Conservation (phyloP, 352 stramenopile species). For the Phytopythium kandeliae region DNA sequence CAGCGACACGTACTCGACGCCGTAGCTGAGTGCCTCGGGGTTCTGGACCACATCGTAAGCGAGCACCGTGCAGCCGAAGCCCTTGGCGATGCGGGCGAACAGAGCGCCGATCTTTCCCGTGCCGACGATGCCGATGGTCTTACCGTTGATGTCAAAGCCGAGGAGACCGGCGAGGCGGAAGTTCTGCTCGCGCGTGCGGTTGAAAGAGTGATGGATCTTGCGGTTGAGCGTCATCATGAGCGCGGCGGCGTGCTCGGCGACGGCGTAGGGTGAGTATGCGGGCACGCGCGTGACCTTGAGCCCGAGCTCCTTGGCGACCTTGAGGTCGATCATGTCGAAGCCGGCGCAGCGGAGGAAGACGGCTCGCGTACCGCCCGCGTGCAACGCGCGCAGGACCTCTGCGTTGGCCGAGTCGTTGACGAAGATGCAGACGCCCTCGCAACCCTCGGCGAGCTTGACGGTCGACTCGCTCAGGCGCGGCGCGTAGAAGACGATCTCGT, state of each 20-base stretch:
- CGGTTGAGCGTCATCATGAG: conserved; percentile 73
- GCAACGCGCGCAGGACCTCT: conserved; percentile 41
- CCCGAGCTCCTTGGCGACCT: conserved; percentile 37
- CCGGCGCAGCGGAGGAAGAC: conserved; percentile 65
- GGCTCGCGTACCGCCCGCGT: conserved; percentile 34
- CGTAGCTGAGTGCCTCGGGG: conserved; percentile 30
- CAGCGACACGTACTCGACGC: conserved; percentile 46
- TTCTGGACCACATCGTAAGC: conserved; percentile 65
- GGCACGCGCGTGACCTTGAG: conserved; percentile 50
- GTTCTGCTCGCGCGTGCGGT: conserved; percentile 54
- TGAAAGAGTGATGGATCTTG: conserved; percentile 48
- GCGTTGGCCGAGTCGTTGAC: conserved; percentile 81
- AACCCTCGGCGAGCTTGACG: conserved; percentile 43
- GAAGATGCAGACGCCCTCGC: conserved; percentile 73
- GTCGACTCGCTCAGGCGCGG: conserved; percentile 44
- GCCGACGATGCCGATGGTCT: conserved; percentile 65
- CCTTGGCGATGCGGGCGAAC: conserved; percentile 40
- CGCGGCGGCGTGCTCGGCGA: conserved; percentile 68
- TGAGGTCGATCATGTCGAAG: conserved; percentile 64
- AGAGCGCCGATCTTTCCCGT: conserved; percentile 43
- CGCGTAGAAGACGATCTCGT: conserved; percentile 56
- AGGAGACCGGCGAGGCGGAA: conserved; percentile 44
- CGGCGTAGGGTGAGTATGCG: conserved; percentile 68
- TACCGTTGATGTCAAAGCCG: conserved; percentile 65
- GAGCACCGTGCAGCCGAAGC: conserved; percentile 44